Base-by-base conservation (phyloP, 2,329 filamentous ascomycete species). In the Septoria linicola region DNA sequence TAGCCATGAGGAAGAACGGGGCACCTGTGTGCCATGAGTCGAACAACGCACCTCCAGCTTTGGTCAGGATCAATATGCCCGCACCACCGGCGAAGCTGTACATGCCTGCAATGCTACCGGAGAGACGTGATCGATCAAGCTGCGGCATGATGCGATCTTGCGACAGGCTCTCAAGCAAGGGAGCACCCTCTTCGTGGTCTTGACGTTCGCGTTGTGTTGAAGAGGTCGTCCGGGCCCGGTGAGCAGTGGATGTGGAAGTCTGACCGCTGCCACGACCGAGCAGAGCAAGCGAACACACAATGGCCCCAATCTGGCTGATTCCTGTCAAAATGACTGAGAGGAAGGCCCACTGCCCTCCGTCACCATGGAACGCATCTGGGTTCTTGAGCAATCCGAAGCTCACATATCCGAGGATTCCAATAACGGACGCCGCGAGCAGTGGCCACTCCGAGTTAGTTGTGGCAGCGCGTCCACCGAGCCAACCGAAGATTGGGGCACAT, bases 1-100 rank as follows among this genome's bases (percentile, higher is more conserved):
- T 75, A 0, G 91, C 90, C 85, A 99, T 92, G 78, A 97, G 85
- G 67, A 90, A 96, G 68, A 99, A 97, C 0, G 93, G 93, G 8
- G 88, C 87, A 0, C 88, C 87, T 2, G 79, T 78, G 1, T 84
- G 85, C 46, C 84, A 74, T 16, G 71, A 77, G 68, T 99, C 93
- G 65, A 97, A 99, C 41, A 96, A 71, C 31, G 83, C 81, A 0
- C 93, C 93, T 10, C 93, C 93, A 3, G 93, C 70, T 72, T 99
- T 99, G 0, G 93, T 97, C 13, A 99, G 78, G 4, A 97, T 71
- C 48, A 99, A 70, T 45, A 99, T 99, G 0, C 91, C 93, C 1
- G 84, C 87, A 11, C 92, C 93, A 8, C 93, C 93, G 49, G 87
- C 90, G 57, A 96, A 81, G 46, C 88, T 95, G 70, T 99, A 99